These are phyloP conservation scores for Fusarium sp. DNA, from an alignment of 2,329 filamentous ascomycete species.

Conservation along the genomic window DNA sequence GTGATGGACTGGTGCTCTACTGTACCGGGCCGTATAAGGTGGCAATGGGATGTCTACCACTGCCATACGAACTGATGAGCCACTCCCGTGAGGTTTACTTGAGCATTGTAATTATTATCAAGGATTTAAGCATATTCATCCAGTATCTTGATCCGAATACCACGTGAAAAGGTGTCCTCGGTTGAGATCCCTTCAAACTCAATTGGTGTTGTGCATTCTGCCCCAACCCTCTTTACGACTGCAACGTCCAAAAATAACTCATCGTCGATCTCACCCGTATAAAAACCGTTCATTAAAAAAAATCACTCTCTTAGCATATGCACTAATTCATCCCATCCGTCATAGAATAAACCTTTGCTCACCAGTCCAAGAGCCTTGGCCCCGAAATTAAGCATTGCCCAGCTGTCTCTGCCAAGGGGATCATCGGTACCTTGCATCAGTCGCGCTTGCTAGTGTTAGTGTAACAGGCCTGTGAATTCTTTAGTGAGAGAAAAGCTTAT, in stretches of 20 bases:
- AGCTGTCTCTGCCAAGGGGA: conserved; percentile 24
- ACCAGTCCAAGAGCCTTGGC: conserved; percentile 14
- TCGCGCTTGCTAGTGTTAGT: not conserved
- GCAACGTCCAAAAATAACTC: conserved; percentile 24
- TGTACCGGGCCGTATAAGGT: not conserved
- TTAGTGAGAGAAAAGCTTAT: conserved; percentile 22
- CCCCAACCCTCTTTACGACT: not conserved
- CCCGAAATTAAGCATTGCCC: conserved; percentile 31
- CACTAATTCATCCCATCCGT: conserved; percentile 17
- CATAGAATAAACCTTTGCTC: not conserved
- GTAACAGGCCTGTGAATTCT: not conserved
- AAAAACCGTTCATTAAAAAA: not conserved
- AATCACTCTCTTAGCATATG: not conserved
- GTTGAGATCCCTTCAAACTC: not conserved
- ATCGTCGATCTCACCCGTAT: conserved; percentile 17
- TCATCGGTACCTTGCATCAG: conserved; percentile 25
- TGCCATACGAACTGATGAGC: not conserved
- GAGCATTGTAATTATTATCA: not conserved
- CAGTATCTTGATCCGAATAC: not conserved
- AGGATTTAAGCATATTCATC: not conserved
- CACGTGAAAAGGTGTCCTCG: not conserved
- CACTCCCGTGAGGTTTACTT: not conserved
- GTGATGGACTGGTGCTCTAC: not conserved
- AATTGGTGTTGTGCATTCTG: not conserved
- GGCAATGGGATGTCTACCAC: not conserved